phyloP scores from a whole-genome alignment of 1,284 basidiomycete species.

The Rhodotorula sp. region DNA sequence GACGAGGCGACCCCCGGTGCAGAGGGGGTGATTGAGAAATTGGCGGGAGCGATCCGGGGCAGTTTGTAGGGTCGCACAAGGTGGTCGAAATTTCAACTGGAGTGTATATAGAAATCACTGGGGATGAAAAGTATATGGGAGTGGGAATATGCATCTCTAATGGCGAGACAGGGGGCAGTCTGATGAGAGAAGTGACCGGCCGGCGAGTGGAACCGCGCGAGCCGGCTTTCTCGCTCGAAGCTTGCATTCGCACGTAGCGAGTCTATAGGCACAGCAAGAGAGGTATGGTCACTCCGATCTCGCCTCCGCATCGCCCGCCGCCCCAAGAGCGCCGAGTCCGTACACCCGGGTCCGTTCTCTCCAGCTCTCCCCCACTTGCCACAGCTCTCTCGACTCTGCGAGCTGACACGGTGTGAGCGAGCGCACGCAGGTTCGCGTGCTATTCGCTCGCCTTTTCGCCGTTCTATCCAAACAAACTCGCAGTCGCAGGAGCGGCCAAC shows the following conservation, averaged over 20 bases:
- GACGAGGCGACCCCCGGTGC: constrained; percentile 7
- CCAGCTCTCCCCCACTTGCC: not conserved
- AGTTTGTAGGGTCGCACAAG: not conserved
- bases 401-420: too few relatives aligned
- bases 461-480: constrained; percentile 76
- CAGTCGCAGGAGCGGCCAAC: constrained; percentile 86
- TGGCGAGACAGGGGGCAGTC: too few relatives aligned
- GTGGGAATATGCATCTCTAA: not conserved
- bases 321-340: constrained; percentile 13
- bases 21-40: constrained; percentile 2
- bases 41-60: constrained; percentile 6
- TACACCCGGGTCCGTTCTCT: constrained; percentile 16
- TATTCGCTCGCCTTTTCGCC: constrained; percentile 88
- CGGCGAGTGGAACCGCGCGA: too few relatives aligned
- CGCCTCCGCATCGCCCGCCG: not conserved
- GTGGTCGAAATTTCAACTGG: not conserved
- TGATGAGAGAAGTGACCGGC: too few relatives aligned
- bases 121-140: not conserved
- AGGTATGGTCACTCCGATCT: not conserved
- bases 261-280: too few relatives aligned
- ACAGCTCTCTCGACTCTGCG: not conserved
- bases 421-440: constrained; percentile 66
- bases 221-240: not conserved
- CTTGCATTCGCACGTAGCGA: not conserved
- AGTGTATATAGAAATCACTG: not conserved